A percentile compares a stretch with the other conserved stretches of the same genome.
phyloP scores from a whole-genome alignment of 495 filamentous ascomycete genomes.

The Aspergillus affinis region DNA sequence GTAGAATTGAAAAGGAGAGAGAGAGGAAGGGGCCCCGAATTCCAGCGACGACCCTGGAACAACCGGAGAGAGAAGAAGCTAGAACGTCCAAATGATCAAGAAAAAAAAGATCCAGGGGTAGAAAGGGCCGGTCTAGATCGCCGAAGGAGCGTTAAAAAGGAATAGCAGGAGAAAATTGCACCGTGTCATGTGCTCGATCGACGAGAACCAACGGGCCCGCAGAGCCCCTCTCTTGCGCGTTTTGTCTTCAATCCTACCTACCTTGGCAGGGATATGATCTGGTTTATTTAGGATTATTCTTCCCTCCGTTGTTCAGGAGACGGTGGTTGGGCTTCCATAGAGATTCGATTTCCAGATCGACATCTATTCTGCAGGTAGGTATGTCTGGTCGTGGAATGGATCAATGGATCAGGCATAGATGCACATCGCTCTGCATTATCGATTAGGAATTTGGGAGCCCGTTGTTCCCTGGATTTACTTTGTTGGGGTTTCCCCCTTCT shows the following conservation, averaged over 20 bases:
- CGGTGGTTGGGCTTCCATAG: not conserved
- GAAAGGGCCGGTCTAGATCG: slow-evolving; percentile 36
- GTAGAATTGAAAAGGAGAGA: not conserved
- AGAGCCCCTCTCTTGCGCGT: slow-evolving; percentile 14
- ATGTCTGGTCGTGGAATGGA: not conserved
- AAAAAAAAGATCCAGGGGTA: slow-evolving; percentile 19
- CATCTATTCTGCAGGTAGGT: not conserved
- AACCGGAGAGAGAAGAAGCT: slow-evolving; percentile 6
- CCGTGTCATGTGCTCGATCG: slow-evolving; percentile 46
- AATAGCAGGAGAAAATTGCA: slow-evolving; percentile 34
- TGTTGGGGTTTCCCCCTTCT: not conserved
- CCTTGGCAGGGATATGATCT: slow-evolving; percentile 1
- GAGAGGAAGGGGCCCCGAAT: slow-evolving; percentile 10
- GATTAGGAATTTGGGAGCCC: not conserved
- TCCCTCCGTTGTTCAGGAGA: not conserved
- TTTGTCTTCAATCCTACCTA: not conserved
- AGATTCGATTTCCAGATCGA: not conserved
- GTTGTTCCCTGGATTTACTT: not conserved
- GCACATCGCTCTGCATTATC: not conserved
- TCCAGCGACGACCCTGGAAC: slow-evolving; percentile 16
- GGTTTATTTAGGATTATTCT: slow-evolving; percentile 2
- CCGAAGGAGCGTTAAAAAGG: slow-evolving; percentile 8
- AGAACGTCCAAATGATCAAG: slow-evolving; percentile 13
- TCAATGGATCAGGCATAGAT: not conserved
- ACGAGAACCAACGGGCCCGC: slow-evolving; percentile 17